phyloP scores from a whole-genome alignment of 2,329 filamentous ascomycete species.

The Daldinia sp. region DNA sequence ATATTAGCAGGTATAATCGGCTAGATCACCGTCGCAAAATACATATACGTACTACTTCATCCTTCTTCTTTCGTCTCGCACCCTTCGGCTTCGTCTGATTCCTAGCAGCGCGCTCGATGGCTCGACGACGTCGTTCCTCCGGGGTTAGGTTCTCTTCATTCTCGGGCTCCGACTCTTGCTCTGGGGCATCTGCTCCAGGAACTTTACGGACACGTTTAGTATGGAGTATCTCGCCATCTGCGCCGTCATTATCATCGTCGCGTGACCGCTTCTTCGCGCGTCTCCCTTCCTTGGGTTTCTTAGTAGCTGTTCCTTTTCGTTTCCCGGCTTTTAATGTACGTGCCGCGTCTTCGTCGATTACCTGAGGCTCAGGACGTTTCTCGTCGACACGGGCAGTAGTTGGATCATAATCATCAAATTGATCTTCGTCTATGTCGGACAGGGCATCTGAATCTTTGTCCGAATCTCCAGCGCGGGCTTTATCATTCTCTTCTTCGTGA shows the following conservation, averaged over 20 bases:
- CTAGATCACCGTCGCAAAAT: background rate
- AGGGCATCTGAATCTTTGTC: slow-evolving; percentile 68
- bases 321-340: slow-evolving; percentile 71
- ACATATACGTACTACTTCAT: slow-evolving; percentile 79
- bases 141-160: slow-evolving; percentile 82
- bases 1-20: slow-evolving; percentile 3
- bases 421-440: slow-evolving; percentile 74
- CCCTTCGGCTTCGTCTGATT: slow-evolving; percentile 83
- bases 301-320: slow-evolving; percentile 69
- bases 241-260: slow-evolving; percentile 60
- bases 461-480: slow-evolving; percentile 53
- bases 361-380: slow-evolving; percentile 58
- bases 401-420: slow-evolving; percentile 75
- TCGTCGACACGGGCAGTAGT: slow-evolving; percentile 69
- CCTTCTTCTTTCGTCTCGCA: slow-evolving; percentile 80
- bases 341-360: slow-evolving; percentile 72
- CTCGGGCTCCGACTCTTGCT: slow-evolving; percentile 66
- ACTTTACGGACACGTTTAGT: slow-evolving; percentile 59
- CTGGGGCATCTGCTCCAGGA: slow-evolving; percentile 53
- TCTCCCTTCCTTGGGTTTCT: slow-evolving; percentile 79
- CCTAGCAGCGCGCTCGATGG: slow-evolving; percentile 87
- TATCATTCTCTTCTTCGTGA: slow-evolving; percentile 41
- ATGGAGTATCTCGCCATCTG: slow-evolving; percentile 54
- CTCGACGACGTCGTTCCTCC: slow-evolving; percentile 83
- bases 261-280: slow-evolving; percentile 71